Base-by-base conservation (phyloP, 73 alveolate genomes). In the Stentor roeselii region DNA sequence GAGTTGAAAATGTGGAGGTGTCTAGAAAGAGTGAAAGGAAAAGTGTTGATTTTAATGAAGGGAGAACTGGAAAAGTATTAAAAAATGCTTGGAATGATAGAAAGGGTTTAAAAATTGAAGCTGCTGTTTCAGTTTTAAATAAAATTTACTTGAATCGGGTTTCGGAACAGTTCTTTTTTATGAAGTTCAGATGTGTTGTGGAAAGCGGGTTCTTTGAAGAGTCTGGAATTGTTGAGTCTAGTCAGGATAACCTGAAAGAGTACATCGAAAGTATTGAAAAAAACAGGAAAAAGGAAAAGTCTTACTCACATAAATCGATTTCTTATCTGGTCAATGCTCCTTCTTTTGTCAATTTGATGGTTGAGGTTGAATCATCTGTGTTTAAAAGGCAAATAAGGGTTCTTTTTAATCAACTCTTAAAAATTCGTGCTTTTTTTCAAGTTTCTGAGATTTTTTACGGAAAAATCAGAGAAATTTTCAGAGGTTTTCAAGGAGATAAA, bases 131-230 rank as follows among this genome's bases (percentile, higher is more conserved):
- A 6, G 21, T 11, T 11, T 11, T 50, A 11, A 6, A 50, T 50
- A 21, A 50, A 50, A 21, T 50, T 50, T 50, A 11, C 21, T 11
- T 11, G 30, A 50, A 50, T 50, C 6, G 21, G 21, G 21, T 50
- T 50, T 6, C 67, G 21, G 67, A 50, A 50, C 6, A 11, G 6
- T 50, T 50, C 67, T 50, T 11, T 21, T 50, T 50, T 50, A 50
- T 50, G 67, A 50, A 50, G 21, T 50, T 50, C 67, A 6, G 67
- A 6, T 50, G 67, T 50, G 67, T 50, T 11, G 67, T 50, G 30
- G 67, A 50, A 50, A 50, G 67, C 67, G 67, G 67, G 67, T 21
- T 50, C 21, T 50, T 50, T 50, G 67, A 50, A 50, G 67, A 50
- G 6, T 50, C 67, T 11, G 21, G 67, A 11, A 50, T 50, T 50